These are phyloP conservation scores for Plenodomus biglobosus DNA, from an alignment of 2,329 filamentous ascomycete species.

Conservation along the genomic window DNA sequence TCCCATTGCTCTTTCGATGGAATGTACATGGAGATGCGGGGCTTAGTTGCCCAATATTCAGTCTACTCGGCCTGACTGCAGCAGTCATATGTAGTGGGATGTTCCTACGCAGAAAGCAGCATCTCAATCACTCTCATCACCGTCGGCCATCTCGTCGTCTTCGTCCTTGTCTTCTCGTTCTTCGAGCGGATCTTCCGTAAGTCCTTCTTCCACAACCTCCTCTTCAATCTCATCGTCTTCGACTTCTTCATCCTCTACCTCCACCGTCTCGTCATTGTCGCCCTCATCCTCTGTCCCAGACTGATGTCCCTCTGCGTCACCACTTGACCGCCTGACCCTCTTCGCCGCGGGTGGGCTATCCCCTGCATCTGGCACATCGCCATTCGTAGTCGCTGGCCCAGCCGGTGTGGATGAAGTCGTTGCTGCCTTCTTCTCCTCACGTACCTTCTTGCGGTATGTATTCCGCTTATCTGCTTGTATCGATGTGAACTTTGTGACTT, in stretches of 20 bases:
- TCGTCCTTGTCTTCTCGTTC: conserved; percentile 50
- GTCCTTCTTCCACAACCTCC: conserved; percentile 55
- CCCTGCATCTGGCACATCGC: neutral
- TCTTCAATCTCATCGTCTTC: conserved; percentile 59
- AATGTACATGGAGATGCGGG: too few species aligned
- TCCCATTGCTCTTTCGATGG: too few species aligned
- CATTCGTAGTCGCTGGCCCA: conserved; percentile 4
- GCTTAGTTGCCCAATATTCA: neutral
- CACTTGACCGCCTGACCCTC: conserved; percentile 46
- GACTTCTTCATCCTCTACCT: conserved; percentile 54
- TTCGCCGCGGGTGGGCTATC: conserved; percentile 54
- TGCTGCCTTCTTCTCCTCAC: conserved; percentile 59
- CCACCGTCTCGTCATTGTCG: conserved; percentile 46
- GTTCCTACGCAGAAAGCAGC: neutral
- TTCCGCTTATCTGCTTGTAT: conserved; percentile 74
- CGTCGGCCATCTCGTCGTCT: conserved; percentile 56
- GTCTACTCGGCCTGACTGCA: conserved; percentile 25
- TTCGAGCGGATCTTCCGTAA: conserved; percentile 48
- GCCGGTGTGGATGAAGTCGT: conserved; percentile 3
- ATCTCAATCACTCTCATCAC: conserved; percentile 51
- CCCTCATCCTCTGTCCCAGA: conserved; percentile 44
- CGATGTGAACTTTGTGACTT: conserved; percentile 75
- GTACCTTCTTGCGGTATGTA: conserved; percentile 69
- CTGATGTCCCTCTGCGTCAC: conserved; percentile 45
- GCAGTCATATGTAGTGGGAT: conserved; percentile 31